Evolutionary conservation across 2,329 filamentous ascomycete species (phyloP).

Genomic region (Penicillium sp.): DNA sequence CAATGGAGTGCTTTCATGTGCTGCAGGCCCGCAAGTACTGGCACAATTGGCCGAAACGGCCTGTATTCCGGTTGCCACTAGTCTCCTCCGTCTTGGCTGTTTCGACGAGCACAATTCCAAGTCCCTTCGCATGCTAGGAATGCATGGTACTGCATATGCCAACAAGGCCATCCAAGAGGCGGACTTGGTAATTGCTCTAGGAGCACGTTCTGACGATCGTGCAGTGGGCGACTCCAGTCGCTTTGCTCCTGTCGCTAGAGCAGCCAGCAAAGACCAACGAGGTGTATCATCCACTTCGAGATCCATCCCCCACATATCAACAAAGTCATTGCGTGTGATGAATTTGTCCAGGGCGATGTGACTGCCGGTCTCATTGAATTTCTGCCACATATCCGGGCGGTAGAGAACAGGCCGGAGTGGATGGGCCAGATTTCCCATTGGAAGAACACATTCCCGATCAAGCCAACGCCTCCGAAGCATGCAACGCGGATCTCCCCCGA

Average conservation of each 20-base stretch:
- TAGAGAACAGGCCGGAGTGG: conserved; percentile 71
- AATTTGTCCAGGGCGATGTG: conserved; percentile 90
- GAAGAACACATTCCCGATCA: too few relatives aligned
- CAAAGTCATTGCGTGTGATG: conserved; percentile 91
- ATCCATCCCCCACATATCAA: conserved; percentile 98
- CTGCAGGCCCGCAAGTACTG: conserved; percentile 71
- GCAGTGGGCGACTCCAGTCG: conserved; percentile 74
- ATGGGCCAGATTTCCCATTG: conserved; percentile 79
- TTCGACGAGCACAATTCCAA: conserved; percentile 89
- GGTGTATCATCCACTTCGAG: conserved; percentile 93
- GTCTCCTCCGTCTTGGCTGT: conserved; percentile 81
- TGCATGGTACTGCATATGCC: conserved; percentile 91
- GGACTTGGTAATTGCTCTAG: conserved; percentile 87
- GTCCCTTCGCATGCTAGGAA: conserved; percentile 92
- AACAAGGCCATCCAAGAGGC: conserved; percentile 96
- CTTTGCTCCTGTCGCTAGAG: conserved; percentile 80
- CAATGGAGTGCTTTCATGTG: conserved; percentile 72
- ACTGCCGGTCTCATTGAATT: conserved; percentile 68
- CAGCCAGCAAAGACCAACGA: conserved; percentile 71
- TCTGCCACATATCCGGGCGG: conserved; percentile 59
- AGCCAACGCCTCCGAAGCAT: too few relatives aligned
- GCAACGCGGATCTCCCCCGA: conserved; percentile 64
- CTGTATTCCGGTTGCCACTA: conserved; percentile 87
- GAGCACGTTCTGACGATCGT: conserved; percentile 88
- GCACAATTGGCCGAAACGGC: conserved; percentile 78